Evolutionary conservation across 2,329 filamentous ascomycete genomes (phyloP), one percentile per base, ranked within the genome.

Genomic region (Phoma sp.): DNA sequence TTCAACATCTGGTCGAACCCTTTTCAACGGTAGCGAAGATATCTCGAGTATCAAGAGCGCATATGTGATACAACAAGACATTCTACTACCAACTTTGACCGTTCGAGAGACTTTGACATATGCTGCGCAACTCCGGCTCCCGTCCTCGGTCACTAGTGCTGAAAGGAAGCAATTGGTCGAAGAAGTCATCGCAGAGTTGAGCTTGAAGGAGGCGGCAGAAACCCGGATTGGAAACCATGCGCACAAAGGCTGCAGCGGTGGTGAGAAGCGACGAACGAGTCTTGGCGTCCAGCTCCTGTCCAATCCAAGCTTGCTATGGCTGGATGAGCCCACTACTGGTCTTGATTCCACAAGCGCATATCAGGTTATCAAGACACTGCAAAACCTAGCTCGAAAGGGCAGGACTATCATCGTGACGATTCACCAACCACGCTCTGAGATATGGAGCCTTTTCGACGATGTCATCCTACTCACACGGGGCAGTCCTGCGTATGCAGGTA

Each of bases 281-380:
- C 90, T 93, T 40, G 90, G 89, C 2, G 89, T 93, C 4, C 90
- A 92, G 65, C 79, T 93, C 50, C 78, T 93, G n/a, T 86, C 88
- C 4, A 93, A 92, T 67, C 90, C 90, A 1, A 91, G 88, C 5
- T 83, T 93, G 1, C 76, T 93, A 6, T 92, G 91, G 70, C 81
- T 92, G 18, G 90, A 93, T 65, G 90, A 93, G 64, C 89, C 90
- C 0, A 93, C 90, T 0, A 92, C 89, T 1, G 89, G 52, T 0
- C 79, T 93, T 7, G 90, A 93, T 74, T 88, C 89, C 0, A 91
- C 88, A 1, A 91, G 87, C 66, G 90, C 90, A 0, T 91, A 86
- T 62, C 89, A 92, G 60, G 81, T 93, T 0, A 80, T 92, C 0
- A 80, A 85, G 26, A 92, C 88, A 0, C 74, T 92, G 7, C 91